Base-by-base conservation (phyloP, 768 basidiomycete species). In the Russula virescens region DNA sequence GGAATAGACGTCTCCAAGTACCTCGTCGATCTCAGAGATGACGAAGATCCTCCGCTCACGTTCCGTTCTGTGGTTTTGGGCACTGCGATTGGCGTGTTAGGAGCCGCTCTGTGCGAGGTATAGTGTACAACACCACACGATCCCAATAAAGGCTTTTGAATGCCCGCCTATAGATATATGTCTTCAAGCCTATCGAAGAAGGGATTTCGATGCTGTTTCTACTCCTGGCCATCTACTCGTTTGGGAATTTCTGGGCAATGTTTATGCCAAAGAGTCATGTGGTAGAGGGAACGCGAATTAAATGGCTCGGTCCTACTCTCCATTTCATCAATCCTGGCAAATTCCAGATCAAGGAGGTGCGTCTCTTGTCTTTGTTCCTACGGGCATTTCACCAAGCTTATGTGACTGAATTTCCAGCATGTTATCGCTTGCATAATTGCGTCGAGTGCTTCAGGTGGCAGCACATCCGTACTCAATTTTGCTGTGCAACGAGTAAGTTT, bases 331-430 rank as follows among this genome's bases (percentile, higher is more conserved):
- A 86, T 62, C 84, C 83, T 14, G 82, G 82, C 0, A 72, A 75
- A n/a, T 86, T 85, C 67, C 69, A 70, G 7, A 66, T 87, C 58
- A 86, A 87, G 66, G 84, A 87, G 77, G 83, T 83, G 75, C 42
- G 42, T 13, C 66, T 9, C 21, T 46, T 21, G 16, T 55, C 2
- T 16, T 28, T 19, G 11, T 23, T 28, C 21, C 38, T 26, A 23
- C 25, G 43, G 21, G 18, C 2, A n/a, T 21, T 28, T 40, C 19
- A 7, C 35, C 52, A 19, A 47, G 7, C 54, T 19, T n/a, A 25
- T 18, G 42, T 43, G 42, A 19, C 7, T 26, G 14, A 21, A 51
- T 58, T 40, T 58, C 18, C 59, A 86, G 83, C 85, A 86, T 66
- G 84, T 80, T 23, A 73, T 83, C 25, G 77, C 84, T 18, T 79